A percentile compares a stretch with the other conserved stretches of the same genome.
phyloP scores from a whole-genome alignment of 179 eudicot genomes.

The Camellia oleifera region DNA sequence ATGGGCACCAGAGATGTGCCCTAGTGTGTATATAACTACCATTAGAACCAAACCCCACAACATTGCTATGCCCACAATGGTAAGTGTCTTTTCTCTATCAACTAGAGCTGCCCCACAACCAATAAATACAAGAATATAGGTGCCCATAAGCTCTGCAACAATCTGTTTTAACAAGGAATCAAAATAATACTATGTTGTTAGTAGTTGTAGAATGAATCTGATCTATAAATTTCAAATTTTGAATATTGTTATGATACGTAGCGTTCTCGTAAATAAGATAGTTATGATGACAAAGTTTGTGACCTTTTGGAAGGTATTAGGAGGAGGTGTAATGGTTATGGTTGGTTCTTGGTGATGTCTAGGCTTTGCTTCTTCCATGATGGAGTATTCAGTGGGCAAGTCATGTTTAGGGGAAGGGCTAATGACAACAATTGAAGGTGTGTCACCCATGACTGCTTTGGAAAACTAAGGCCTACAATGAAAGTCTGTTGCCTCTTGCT shows the following conservation, averaged over 20 bases:
- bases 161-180: conserved; percentile 20
- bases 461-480: not conserved
- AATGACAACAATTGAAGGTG: not conserved
- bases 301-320: conserved; percentile 22
- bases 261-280: not conserved
- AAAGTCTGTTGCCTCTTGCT: not conserved
- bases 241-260: no score
- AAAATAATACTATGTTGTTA: not conserved
- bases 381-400: conserved; percentile 13
- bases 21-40: conserved; percentile 35
- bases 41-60: conserved; percentile 33
- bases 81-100: conserved; percentile 27
- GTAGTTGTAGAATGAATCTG: not conserved
- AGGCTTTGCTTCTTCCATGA: conserved; percentile 11
- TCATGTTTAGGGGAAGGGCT: conserved; percentile 10
- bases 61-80: conserved; percentile 32
- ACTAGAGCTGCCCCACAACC: conserved; percentile 42
- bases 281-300: no score
- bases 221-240: not conserved
- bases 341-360: not conserved
- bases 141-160: conserved; percentile 40
- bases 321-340: conserved; percentile 1
- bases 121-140: conserved; percentile 35
- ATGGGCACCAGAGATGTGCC: conserved; percentile 43
- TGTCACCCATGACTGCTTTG: conserved; percentile 8